Base-by-base conservation (phyloP, 2,329 filamentous ascomycete genomes). In the Alternaria rosae region DNA sequence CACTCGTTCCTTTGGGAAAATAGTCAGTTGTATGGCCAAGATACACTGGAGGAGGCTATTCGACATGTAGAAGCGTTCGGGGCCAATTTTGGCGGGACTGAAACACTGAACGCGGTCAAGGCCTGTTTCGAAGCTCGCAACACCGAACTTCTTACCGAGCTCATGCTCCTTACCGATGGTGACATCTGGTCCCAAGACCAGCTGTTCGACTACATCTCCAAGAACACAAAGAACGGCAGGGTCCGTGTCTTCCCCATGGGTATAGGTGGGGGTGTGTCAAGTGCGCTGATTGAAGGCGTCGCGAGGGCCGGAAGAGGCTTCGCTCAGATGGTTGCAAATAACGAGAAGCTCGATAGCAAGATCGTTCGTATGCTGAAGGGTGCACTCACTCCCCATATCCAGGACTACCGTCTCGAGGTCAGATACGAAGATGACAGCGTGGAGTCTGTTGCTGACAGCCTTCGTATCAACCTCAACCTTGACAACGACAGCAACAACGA, bases 341-440 rank as follows among this genome's bases (percentile, higher is more conserved):
- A 41, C 12, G 54, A 61, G 25, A 61, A 61, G 47, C 54, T 61
- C 5, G 59, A 57, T 5, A 53, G 47, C 20, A 61, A 58, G 15
- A 57, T 61, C 26, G 47, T 61, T 32, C 54, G 59, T 7, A 61
- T 61, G 58, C 54, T 61, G 6, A 61, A 61, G 32, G 59, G 59
- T 42, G 54, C 59, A n/a, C 54, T 58, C 32, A 61, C 54, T 12
- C 41, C 54, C 12, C 54, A 61, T 12, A 47, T 53, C 30, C 32
- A 61, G 10, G 47, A 61, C 8, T 58, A 61, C 43, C 17, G 47
- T 47, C 47, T 61, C 23, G 59, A 57, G 23, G 25, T 58, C 54
- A 61, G 48, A 28, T 61, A 58, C 10, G 59, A 61, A 54, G 42
- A 61, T 25, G 59, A 41, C 20, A 61, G 32, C 23, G 47, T 58